Base-by-base conservation (phyloP, 345 rosid species). In the Heritiera fomes region DNA sequence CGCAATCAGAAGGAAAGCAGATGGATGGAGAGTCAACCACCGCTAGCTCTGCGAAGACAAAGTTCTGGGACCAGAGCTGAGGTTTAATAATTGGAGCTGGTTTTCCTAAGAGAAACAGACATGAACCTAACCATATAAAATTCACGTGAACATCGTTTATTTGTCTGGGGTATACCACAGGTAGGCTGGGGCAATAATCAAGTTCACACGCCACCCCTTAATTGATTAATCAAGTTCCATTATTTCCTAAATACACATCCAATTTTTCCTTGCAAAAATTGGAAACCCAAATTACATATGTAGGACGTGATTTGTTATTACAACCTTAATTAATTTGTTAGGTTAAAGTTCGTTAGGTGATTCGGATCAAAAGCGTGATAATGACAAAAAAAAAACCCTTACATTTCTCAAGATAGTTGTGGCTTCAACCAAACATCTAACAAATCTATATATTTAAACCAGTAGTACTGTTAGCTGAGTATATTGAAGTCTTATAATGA, bases 61-160 rank as follows among this genome's bases (percentile, higher is more conserved):
- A 56, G 45, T 34, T 49, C 41, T 59, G 18, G 40, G 78, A 61
- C 69, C 68, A 8, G 40, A 47, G 75, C 28, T 5, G 41, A 17
- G 28, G 41, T 72, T 72, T 1, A 8, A 53, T 72, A 72, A 72
- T 53, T 72, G 38, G 74, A 47, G 73, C 38, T 74, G 40, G 77
- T 5, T 74, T 20, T 74, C 7, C 69, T 45, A 61, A 23, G 67
- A 45, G 56, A 75, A 75, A 45, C 20, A 14, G 78, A 75, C 78
- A 13, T 30, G 70, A 46, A 43, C 50, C 70, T 6, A 46, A 46
- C 53, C 68, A 75, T 72, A 28, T 9, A 53, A 72, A 53, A 10
- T 13, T 1, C 78, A 60, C 69, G 43, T 60, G 58, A 40, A 61
- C 41, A 23, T 30, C 50, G 55, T 41, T 75, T 20, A n/a, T 40